phyloP scores from a whole-genome alignment of 495 filamentous ascomycete species.

The Aspergillus asperescens region DNA sequence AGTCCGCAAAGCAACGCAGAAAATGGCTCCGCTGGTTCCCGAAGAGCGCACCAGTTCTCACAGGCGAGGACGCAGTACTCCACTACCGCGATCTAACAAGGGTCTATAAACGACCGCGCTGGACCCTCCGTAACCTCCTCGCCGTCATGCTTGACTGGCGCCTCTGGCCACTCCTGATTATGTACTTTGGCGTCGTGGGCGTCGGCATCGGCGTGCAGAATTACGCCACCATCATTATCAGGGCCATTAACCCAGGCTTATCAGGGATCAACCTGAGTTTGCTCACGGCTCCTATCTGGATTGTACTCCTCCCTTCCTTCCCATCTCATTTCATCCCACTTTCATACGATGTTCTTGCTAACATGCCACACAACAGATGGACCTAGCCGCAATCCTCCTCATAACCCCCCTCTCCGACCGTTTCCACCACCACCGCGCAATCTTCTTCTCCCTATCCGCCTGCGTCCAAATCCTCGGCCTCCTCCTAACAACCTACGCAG shows the following conservation, averaged over 20 bases:
- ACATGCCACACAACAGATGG: slow-evolving; percentile 54
- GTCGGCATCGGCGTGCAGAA: slow-evolving; percentile 85
- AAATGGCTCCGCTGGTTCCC: slow-evolving; percentile 57
- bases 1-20: slow-evolving; percentile 21
- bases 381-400: slow-evolving; percentile 80
- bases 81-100: slow-evolving; percentile 82
- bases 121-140: slow-evolving; percentile 63
- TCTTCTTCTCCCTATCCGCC: slow-evolving; percentile 73
- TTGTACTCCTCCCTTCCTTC: slow-evolving; percentile 44
- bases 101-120: slow-evolving; percentile 66
- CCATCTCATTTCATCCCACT: too few relatives aligned
- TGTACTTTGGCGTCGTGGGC: slow-evolving; percentile 94
- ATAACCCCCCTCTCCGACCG: slow-evolving; percentile 81
- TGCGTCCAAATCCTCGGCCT: slow-evolving; percentile 79
- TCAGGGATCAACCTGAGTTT: slow-evolving; percentile 73
- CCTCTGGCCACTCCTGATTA: slow-evolving; percentile 74
- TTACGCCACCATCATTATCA: slow-evolving; percentile 82
- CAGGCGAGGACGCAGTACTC: slow-evolving; percentile 68
- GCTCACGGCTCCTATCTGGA: slow-evolving; percentile 86
- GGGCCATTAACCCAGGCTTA: slow-evolving; percentile 64
- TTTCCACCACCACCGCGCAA: slow-evolving; percentile 75
- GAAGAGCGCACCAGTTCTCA: slow-evolving; percentile 60
- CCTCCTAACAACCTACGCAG: slow-evolving; percentile 72
- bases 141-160: slow-evolving; percentile 76
- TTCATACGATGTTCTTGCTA: too few relatives aligned